Percentiles rank a stretch among this genome's conserved stretches.
Conservation (phyloP, 2,329 filamentous ascomycete genomes). For the Apiospora aurea region DNA sequence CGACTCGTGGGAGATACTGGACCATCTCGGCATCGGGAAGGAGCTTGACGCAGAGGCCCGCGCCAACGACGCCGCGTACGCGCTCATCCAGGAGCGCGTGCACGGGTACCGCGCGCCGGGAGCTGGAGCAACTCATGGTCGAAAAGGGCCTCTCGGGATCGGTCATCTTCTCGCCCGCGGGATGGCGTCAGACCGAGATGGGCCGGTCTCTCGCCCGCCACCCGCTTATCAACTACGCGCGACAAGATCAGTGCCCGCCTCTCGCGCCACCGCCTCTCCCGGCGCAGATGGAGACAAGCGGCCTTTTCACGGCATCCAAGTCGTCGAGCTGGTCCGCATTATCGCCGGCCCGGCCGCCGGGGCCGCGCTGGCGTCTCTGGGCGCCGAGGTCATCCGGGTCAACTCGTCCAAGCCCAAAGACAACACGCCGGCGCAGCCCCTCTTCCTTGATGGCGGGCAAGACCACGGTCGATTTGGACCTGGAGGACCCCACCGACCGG, state of each 20-base stretch:
- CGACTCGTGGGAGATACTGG: conserved; percentile 49
- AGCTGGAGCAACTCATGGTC: conserved; percentile 50
- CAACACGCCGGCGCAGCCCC: too few species aligned
- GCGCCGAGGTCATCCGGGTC: conserved; percentile 54
- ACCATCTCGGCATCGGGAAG: conserved; percentile 55
- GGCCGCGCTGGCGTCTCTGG: conserved; percentile 49
- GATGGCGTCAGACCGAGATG: conserved; percentile 52
- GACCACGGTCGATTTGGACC: too few species aligned
- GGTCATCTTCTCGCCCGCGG: conserved; percentile 51
- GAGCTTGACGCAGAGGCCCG: conserved; percentile 40
- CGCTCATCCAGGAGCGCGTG: conserved; percentile 41
- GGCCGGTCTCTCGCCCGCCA: conserved; percentile 49
- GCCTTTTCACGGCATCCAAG: conserved; percentile 53
- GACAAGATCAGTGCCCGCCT: too few species aligned
- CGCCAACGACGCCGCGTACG: conserved; percentile 41
- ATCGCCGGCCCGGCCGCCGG: conserved; percentile 56
- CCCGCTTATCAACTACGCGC: conserved; percentile 49
- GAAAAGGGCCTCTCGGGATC: conserved; percentile 52
- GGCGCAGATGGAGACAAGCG: too few species aligned
- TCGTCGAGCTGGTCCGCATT: conserved; percentile 57
- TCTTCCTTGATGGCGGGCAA: too few species aligned
- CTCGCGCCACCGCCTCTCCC: too few species aligned
- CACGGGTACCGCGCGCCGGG: conserved; percentile 44
- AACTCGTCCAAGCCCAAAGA: conserved; percentile 55
- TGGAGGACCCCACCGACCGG: too few species aligned